Evolutionary conservation across 345 rosid genomes (phyloP), one percentile per base, ranked within the genome.

Genomic region (Eucalyptus viminalis): DNA sequence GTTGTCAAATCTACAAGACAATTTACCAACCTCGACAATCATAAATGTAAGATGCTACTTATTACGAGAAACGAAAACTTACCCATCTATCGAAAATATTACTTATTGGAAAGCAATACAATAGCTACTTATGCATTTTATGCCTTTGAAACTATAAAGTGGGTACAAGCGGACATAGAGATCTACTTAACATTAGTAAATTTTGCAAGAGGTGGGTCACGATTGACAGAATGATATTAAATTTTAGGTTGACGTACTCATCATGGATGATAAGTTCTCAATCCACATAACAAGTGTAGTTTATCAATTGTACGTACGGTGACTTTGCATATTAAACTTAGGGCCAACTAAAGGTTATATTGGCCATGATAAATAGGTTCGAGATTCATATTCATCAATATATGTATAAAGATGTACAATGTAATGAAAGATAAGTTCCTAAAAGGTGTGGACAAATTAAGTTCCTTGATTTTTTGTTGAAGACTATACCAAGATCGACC

Each of bases 121-220:
- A 49, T 49, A 49, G 50, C 6, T 62, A 60, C 31, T 60, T 27
- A 6, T 60, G 0, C 3, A 27, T 27, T 60, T 27, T 60, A 3
- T 6, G 69, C n/a, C 31, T 27, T 60, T 27, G 6, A 60, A 27
- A 60, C 14, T 25, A 60, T 60, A 60, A 58, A 3, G 69, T 60
- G n/a, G 69, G 4, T 27, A 12, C 7, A 1, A 1, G 31, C 0
- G 3, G 31, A 27, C 15, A 6, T 11, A 25, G 7, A 60, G 67
- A 25, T 58, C 65, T 11, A 58, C n/a, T 11, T 1, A 24, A 58
- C n/a, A 58, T 25, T 58, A 0, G 13, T 25, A 25, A 58, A 25
- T 58, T 58, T 25, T 58, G 65, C n/a, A 10, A 58, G 65, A 58
- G 29, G 65, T 25, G 12, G 65, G 7, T 58, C 0, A 58, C 3